Evolutionary conservation across 1,139 yeast genomes (phyloP).

Genomic region (Kodamaea sp.): DNA sequence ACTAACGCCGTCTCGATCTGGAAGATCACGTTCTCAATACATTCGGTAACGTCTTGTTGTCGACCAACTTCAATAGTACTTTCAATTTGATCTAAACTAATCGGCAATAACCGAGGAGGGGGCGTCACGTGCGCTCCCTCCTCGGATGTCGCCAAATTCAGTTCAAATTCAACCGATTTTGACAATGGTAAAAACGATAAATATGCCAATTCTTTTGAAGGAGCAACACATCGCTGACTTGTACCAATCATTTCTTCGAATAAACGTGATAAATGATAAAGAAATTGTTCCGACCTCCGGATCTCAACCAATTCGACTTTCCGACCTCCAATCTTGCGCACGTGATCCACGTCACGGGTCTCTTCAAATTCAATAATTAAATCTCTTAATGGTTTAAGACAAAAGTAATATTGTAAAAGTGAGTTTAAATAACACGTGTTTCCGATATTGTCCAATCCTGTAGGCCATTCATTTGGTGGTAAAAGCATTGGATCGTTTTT

Average conservation of each 20-base stretch:
- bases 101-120: slow-evolving; percentile 29
- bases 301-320: slow-evolving; percentile 70
- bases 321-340: slow-evolving; percentile 80
- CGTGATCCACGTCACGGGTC: slow-evolving; percentile 16
- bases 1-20: slow-evolving; percentile 88
- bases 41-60: slow-evolving; percentile 97
- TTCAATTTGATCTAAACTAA: slow-evolving; percentile 62
- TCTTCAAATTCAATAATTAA: slow-evolving; percentile 55
- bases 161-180: slow-evolving; percentile 57
- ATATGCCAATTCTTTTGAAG: slow-evolving; percentile 81
- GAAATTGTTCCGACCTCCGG: slow-evolving; percentile 76
- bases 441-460: slow-evolving; percentile 90
- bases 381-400: slow-evolving; percentile 75
- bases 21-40: slow-evolving; percentile 90
- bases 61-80: slow-evolving; percentile 77
- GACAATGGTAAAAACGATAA: slow-evolving; percentile 79
- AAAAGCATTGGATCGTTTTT: slow-evolving; percentile 55
- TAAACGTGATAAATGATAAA: slow-evolving; percentile 63
- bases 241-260: slow-evolving; percentile 70
- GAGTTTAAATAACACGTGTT: slow-evolving; percentile 94
- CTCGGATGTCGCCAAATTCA: neutral
- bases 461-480: slow-evolving; percentile 74
- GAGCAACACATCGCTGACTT: slow-evolving; percentile 63
- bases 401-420: slow-evolving; percentile 81
- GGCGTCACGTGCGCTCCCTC: slow-evolving; percentile 2